Evolutionary conservation across 257 asterid species (phyloP).

Genomic region (Parsonsia alboflavescens): DNA sequence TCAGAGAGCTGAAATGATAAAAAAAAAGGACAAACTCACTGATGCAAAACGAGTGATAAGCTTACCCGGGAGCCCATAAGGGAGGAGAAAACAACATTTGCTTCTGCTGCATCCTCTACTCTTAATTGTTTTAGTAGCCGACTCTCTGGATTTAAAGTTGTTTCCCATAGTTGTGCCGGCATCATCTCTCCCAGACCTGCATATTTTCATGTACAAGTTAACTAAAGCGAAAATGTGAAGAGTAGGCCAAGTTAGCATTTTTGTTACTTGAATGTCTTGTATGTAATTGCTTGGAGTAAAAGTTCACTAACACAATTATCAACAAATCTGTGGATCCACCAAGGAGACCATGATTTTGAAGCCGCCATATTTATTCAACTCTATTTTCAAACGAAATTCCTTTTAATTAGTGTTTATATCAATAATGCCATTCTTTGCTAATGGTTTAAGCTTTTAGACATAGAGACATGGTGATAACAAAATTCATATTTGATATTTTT

Average conservation of each 20-base stretch:
- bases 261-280: background rate
- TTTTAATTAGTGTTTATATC: background rate
- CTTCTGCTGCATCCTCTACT: constrained; percentile 83
- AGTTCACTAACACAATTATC: background rate
- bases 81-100: constrained; percentile 83
- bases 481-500: background rate
- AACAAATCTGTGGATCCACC: background rate
- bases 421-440: too few species aligned
- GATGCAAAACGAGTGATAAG: background rate
- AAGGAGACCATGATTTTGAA: background rate
- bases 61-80: constrained; percentile 95
- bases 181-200: constrained; percentile 99
- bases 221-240: background rate
- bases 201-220: constrained; percentile 12
- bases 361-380: background rate
- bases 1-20: background rate
- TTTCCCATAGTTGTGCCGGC: constrained; percentile 99
- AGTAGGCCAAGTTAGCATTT: background rate
- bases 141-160: constrained; percentile 80
- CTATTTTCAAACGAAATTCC: background rate
- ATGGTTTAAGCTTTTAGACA: background rate
- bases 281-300: background rate
- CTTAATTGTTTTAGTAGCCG: constrained; percentile 74
- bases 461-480: background rate
- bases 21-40: background rate